Conservation (phyloP, 768 basidiomycete genomes). For the Myochromella boudieri region DNA sequence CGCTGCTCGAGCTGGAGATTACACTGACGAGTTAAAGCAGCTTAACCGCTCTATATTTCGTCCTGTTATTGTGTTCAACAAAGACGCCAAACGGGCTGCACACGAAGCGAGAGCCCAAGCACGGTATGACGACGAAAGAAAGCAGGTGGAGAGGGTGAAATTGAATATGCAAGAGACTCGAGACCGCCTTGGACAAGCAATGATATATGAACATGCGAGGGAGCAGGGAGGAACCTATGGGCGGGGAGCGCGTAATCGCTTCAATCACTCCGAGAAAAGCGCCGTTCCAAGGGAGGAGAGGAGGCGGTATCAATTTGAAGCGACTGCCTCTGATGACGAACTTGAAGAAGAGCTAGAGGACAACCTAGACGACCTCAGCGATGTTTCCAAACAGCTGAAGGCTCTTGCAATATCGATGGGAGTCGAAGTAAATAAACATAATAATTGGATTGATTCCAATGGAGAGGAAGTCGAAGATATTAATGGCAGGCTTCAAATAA, state of each 20-base stretch:
- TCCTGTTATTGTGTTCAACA: constrained; percentile 91
- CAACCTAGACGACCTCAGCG: constrained; percentile 84
- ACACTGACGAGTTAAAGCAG: constrained; percentile 88
- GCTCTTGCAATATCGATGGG: constrained; percentile 83
- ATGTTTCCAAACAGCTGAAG: constrained; percentile 75
- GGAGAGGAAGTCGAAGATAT: constrained; percentile 74
- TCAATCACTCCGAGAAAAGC: constrained; percentile 50
- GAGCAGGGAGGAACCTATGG: constrained; percentile 45
- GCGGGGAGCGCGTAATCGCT: constrained; percentile 36
- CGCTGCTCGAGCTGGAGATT: constrained; percentile 84
- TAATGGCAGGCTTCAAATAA: constrained; percentile 74
- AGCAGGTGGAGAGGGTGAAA: constrained; percentile 82
- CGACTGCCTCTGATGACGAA: constrained; percentile 88
- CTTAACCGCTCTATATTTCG: constrained; percentile 94
- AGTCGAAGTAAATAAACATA: constrained; percentile 86
- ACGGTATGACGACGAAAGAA: constrained; percentile 85
- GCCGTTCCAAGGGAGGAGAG: constrained; percentile 64
- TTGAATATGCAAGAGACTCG: constrained; percentile 85
- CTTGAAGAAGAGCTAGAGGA: constrained; percentile 91
- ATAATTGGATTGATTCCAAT: constrained; percentile 71
- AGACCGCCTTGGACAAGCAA: constrained; percentile 75
- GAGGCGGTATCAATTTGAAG: constrained; percentile 89
- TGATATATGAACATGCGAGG: constrained; percentile 57
- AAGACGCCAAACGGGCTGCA: constrained; percentile 86
- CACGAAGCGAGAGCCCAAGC: constrained; percentile 81